Percentiles rank a stretch among this genome's conserved stretches.
Conservation (phyloP, 169 alveolate genomes). For the Cryptosporidium canis region DNA sequence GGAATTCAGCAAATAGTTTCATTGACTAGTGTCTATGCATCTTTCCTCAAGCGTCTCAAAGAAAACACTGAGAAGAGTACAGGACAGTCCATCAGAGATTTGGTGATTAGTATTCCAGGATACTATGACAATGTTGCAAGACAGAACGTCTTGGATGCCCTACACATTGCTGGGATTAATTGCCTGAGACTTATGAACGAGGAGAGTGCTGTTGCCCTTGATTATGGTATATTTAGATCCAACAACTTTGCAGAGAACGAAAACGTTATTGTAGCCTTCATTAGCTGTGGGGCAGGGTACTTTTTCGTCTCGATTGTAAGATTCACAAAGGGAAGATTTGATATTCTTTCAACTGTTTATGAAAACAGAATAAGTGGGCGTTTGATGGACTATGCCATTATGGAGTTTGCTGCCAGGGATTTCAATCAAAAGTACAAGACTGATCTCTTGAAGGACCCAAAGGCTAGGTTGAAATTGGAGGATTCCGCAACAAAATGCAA, state of each 20-base stretch:
- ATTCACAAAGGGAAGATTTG: slow-evolving; percentile 88
- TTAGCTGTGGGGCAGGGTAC: slow-evolving; percentile 94
- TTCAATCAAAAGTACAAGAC: slow-evolving; percentile 89
- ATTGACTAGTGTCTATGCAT: slow-evolving; percentile 57
- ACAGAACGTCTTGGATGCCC: slow-evolving; percentile 88
- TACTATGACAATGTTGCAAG: slow-evolving; percentile 65
- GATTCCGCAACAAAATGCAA: slow-evolving; percentile 94
- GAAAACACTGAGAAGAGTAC: slow-evolving; percentile 70
- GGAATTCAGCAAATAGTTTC: slow-evolving; percentile 16
- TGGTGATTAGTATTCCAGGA: slow-evolving; percentile 67
- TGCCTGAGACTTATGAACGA: slow-evolving; percentile 93
- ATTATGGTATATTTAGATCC: slow-evolving; percentile 96
- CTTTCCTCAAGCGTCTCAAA: slow-evolving; percentile 37
- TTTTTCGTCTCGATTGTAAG: slow-evolving; percentile 89
- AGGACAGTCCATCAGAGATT: slow-evolving; percentile 46
- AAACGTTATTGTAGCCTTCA: slow-evolving; percentile 93
- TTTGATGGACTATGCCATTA: slow-evolving; percentile 90
- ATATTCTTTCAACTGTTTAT: slow-evolving; percentile 90
- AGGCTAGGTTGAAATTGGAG: slow-evolving; percentile 92
- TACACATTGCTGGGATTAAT: slow-evolving; percentile 91
- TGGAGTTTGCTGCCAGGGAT: slow-evolving; percentile 87
- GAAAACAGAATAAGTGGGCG: slow-evolving; percentile 96
- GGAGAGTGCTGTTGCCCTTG: slow-evolving; percentile 95
- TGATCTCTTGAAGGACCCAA: slow-evolving; percentile 88
- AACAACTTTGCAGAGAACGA: slow-evolving; percentile 89